Evolutionary conservation across 805 yeast genomes (phyloP).

Genomic region (Brettanomyces bruxellensis): DNA sequence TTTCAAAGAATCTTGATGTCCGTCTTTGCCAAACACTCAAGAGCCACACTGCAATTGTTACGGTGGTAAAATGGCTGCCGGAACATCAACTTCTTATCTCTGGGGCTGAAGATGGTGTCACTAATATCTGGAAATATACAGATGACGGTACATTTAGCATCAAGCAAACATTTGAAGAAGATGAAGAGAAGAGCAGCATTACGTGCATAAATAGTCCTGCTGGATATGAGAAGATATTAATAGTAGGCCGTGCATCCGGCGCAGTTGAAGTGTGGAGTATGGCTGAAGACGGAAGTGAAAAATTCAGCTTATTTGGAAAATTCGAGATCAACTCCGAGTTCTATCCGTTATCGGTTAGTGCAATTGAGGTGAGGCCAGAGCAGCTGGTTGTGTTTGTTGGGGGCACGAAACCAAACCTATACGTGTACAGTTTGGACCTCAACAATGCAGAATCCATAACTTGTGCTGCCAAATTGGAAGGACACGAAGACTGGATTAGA

Average conservation of each 20-base stretch:
- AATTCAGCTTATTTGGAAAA: slow-evolving; percentile 20
- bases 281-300: slow-evolving; percentile 7
- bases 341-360: slow-evolving; percentile 34
- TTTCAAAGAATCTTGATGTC: slow-evolving; percentile 11
- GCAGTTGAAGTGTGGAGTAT: slow-evolving; percentile 41
- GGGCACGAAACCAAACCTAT: slow-evolving; percentile 52
- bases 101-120: slow-evolving; percentile 56
- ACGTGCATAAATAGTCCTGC: not conserved
- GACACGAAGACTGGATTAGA: slow-evolving; percentile 97
- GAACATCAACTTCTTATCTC: slow-evolving; percentile 40
- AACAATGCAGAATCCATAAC: slow-evolving; percentile 9
- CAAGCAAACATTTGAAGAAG: slow-evolving; percentile 19
- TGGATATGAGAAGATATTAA: slow-evolving; percentile 28
- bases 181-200: not conserved
- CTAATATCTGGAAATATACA: slow-evolving; percentile 48
- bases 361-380: slow-evolving; percentile 23
- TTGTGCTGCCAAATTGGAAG: slow-evolving; percentile 53
- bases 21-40: slow-evolving; percentile 53
- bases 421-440: slow-evolving; percentile 39
- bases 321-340: slow-evolving; percentile 37
- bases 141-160: slow-evolving; percentile 18
- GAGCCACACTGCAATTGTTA: slow-evolving; percentile 52
- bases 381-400: slow-evolving; percentile 56
- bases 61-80: slow-evolving; percentile 55
- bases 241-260: slow-evolving; percentile 62